Evolutionary conservation across 148 eudicot species (phyloP), one percentile per base, ranked within the genome.

Genomic region (Simmondsia chinensis): DNA sequence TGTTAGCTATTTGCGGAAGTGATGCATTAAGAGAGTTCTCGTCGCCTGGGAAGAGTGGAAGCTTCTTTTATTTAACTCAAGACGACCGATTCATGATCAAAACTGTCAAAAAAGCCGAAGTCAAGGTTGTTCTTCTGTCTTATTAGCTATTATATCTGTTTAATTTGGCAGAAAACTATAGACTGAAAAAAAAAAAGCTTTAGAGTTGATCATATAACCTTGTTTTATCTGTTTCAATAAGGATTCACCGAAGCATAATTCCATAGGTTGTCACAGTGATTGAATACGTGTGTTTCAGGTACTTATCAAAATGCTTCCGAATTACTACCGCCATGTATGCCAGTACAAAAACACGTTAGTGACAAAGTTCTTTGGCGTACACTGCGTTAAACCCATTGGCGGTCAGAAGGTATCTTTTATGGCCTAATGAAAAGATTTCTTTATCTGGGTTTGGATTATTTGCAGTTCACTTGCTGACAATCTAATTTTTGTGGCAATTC

Each of bases 41-140:
- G 22, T 84, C 94, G 26, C 94, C 94, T 9, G 94, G 94, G 53
- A 84, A 84, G 66, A 84, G 94, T 57, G 94, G 94, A 61, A 66
- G 94, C 53, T 80, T 77, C 50, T 84, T 84, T 71, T 84, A 84
- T 62, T 56, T 80, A 30, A 84, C 94, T 5, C 80, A 80, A 33
- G 94, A 84, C 59, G 94, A 84, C 45, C 70, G 75, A 30, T 80
- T 71, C 57, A 84, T 84, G 88, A 77, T 84, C 5, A 84, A 84
- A 60, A 84, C 94, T 9, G 76, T 80, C 54, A 84, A 74, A 54
- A 84, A 84, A 52, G 69, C 79, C 2, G 94, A 84, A 73, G 94
- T 66, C 54, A 84, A 80, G 84, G 88, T 83, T 56, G n/a, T n/a
- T n/a, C n/a, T n/a, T n/a, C n/a, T n/a, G n/a, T n/a, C n/a, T n/a